Evolutionary conservation across 1,139 yeast genomes (phyloP).

Genomic region (Magnusiomyces clavatus): DNA sequence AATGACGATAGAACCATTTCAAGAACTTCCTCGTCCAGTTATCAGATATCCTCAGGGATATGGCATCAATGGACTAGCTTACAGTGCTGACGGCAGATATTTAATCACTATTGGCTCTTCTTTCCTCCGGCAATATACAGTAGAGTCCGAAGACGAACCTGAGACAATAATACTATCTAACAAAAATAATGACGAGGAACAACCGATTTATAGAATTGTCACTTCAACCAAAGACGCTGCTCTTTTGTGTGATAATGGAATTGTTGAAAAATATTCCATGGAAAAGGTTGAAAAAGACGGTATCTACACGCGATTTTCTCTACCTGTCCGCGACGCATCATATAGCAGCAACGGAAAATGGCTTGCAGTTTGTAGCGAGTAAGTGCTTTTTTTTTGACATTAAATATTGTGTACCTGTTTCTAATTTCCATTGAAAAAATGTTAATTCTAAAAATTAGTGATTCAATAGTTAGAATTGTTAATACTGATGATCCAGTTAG

Average conservation of each 20-base stretch:
- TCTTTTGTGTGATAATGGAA: slow-evolving; percentile 33
- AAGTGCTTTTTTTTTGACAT: not conserved
- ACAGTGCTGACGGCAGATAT: slow-evolving; percentile 29
- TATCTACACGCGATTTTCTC: slow-evolving; percentile 34
- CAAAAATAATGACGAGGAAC: slow-evolving; percentile 21
- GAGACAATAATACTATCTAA: slow-evolving; percentile 23
- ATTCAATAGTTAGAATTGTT: slow-evolving; percentile 8
- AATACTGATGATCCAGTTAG: slow-evolving; percentile 7
- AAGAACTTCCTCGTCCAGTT: too few species aligned
- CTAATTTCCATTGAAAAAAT: too few species aligned
- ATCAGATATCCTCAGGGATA: too few species aligned
- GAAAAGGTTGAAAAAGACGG: slow-evolving; percentile 22
- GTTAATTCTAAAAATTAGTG: not conserved
- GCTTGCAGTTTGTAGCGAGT: slow-evolving; percentile 66
- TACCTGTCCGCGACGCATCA: slow-evolving; percentile 58
- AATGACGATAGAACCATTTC: too few species aligned
- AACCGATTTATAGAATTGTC: slow-evolving; percentile 18
- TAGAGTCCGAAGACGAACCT: slow-evolving; percentile 27
- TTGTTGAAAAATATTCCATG: slow-evolving; percentile 28
- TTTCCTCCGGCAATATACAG: slow-evolving; percentile 28
- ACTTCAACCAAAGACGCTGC: slow-evolving; percentile 26
- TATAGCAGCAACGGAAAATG: slow-evolving; percentile 67
- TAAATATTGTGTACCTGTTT: too few species aligned
- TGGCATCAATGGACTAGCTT: slow-evolving; percentile 32
- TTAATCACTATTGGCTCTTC: slow-evolving; percentile 31